phyloP scores from a whole-genome alignment of 495 filamentous ascomycete species.

The Neurospora intermedia region DNA sequence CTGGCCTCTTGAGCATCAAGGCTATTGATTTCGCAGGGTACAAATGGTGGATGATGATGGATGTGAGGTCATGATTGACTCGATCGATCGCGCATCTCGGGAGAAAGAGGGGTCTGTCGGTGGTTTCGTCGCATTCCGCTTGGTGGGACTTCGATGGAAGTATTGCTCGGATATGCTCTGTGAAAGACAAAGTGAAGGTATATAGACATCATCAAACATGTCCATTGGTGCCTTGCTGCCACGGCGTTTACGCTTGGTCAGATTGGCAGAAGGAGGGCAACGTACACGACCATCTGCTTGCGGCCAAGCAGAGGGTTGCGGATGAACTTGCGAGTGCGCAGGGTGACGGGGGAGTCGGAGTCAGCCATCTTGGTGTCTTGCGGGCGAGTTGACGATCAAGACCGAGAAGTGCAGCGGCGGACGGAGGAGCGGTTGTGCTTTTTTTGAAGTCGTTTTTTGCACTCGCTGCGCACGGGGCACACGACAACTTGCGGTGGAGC shows the following conservation, averaged over 20 bases:
- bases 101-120: neutral
- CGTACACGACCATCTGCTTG: conserved; percentile 99
- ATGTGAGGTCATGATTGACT: neutral
- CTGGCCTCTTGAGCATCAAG: neutral
- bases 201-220: neutral
- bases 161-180: neutral
- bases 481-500: conserved; percentile 12
- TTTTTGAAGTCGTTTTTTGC: conserved; percentile 19
- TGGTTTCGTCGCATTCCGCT: neutral
- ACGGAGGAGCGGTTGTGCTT: conserved; percentile 2
- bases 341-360: conserved; percentile 69
- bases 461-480: conserved; percentile 1
- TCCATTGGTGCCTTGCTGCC: neutral
- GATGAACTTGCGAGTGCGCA: conserved; percentile 99
- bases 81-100: neutral
- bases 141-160: neutral
- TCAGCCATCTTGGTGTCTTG: conserved; percentile 63
- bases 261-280: conserved; percentile 18
- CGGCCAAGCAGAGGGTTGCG: conserved; percentile 95
- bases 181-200: neutral
- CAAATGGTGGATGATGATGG: neutral
- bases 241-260: neutral
- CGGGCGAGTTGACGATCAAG: conserved; percentile 19
- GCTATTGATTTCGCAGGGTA: neutral
- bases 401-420: conserved; percentile 4